Base-by-base conservation (phyloP, 805 yeast genomes). In the Kluyveromyces starmeri region DNA sequence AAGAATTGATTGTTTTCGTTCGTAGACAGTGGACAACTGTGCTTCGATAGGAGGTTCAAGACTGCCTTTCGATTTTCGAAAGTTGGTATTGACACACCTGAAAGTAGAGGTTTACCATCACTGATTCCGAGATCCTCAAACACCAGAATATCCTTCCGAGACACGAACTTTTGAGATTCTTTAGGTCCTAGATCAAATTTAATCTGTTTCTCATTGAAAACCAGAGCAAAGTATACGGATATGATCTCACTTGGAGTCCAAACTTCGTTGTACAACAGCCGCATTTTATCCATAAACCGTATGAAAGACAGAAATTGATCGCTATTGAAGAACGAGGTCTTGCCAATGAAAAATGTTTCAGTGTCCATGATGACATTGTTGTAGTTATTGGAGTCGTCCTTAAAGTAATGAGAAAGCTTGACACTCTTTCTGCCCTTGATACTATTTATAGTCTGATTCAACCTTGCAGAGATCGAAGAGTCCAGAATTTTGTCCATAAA, bases 401-500 rank as follows among this genome's bases (percentile, higher is more conserved):
- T 14, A 19, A 26, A 13, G 12, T 26, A 26, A 14, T 26, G 17
- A 5, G 28, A 26, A 10, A 26, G 18, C n/a, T 16, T 16, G 6
- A 26, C 18, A 13, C 16, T 16, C 10, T 14, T 14, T 19, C 10
- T 14, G 6, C 16, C 19, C 7, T 13, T 10, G 6, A 28, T 6
- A 5, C 7, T 16, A 7, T 15, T 6, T 6, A 28, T 11, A 6
- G 16, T 14, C 7, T 7, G 9, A n/a, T 16, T 28, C 9, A 28
- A 19, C 5, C n/a, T 16, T 17, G 17, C n/a, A 8, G 13, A 16
- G 5, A 28, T 15, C 13, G 9, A 7, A 18, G 22, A 9, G 13
- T 28, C 31, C 5, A n/a, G 31, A 5, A 6, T 28, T 19, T 28
- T 28, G 19, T 28, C 31, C 31, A 28, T 28, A n/a, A 28, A 28